Evolutionary conservation across 2,329 filamentous ascomycete genomes (phyloP), one percentile per base, ranked within the genome.

Genomic region (Fusarium robinianum): DNA sequence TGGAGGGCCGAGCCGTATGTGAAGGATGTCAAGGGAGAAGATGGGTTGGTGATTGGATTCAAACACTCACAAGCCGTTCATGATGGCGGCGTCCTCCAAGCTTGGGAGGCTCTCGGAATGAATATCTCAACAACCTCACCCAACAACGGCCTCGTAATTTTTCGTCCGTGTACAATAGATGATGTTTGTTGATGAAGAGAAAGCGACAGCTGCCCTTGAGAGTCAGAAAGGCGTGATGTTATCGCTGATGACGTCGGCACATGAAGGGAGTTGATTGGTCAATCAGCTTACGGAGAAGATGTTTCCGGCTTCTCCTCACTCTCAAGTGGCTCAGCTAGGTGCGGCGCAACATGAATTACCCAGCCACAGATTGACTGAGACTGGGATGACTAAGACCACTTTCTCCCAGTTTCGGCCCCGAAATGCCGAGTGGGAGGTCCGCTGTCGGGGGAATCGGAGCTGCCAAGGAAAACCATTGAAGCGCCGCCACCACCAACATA

Each of bases 191-290:
- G 34, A 48, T 18, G 34, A 41, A 41, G 49, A 41, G 32, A 31
- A 27, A 12, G 34, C 12, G 39, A 22, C 12, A 25, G 21, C 26
- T 16, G 23, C n/a, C 35, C 22, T 25, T 26, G n/a, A 17, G 31
- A 27, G 51, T 41, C 18, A 8, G 18, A 35, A 58, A 58, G 43
- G 34, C 53, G 58, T 58, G 49, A 61, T 55, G 46, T 26, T 31
- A 57, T 51, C 43, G 51, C 23, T 41, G 43, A 60, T 61, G 58
- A 61, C 58, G 58, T 58, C 57, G 38, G 22, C 29, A 22, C 26
- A 14, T 14, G 14, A 43, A 38, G n/a, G 37, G n/a, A 32, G 26
- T 12, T 31, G n/a, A 41, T 49, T 44, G 49, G 15, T 41, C 51
- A 59, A 60, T 61, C 43, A 46, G 2, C 8, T 37, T 16, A 29